Evolutionary conservation across 176 grass and related monocot genomes (phyloP).

Genomic region (Aegilops sharonensis): DNA sequence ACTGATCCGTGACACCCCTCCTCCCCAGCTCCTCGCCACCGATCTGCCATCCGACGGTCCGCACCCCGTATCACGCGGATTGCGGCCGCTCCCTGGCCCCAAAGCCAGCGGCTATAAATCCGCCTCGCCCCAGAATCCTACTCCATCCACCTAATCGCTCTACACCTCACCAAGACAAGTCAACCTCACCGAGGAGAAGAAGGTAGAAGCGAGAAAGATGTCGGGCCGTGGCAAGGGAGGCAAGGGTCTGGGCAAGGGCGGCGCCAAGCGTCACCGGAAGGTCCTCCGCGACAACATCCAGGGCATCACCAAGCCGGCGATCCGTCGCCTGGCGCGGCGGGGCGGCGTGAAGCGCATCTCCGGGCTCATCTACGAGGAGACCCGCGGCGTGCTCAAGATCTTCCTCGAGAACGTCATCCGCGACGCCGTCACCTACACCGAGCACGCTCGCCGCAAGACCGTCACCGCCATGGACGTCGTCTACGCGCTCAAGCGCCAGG

Average conservation of each 20-base stretch:
- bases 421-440: not conserved
- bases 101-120: too few species aligned
- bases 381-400: not conserved
- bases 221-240: not conserved
- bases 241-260: not conserved
- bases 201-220: not conserved
- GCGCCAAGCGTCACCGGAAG: not conserved
- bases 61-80: too few species aligned
- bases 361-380: not conserved
- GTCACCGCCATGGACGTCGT: conserved; percentile 83
- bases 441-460: conserved; percentile 61
- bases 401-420: not conserved
- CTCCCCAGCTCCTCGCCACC: too few species aligned
- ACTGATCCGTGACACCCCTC: too few species aligned
- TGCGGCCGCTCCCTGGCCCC: too few species aligned
- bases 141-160: too few species aligned
- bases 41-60: too few species aligned
- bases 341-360: not conserved
- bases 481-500: conserved; percentile 92
- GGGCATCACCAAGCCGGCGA: not conserved
- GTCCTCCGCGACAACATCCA: not conserved
- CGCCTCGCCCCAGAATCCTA: too few species aligned
- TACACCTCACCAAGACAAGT: too few species aligned
- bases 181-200: too few species aligned
- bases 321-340: not conserved